Percentiles rank a stretch among this genome's conserved stretches.
Evolutionary conservation across 2,329 filamentous ascomycete species (phyloP).

Genomic region (Apiospora saccharicola): DNA sequence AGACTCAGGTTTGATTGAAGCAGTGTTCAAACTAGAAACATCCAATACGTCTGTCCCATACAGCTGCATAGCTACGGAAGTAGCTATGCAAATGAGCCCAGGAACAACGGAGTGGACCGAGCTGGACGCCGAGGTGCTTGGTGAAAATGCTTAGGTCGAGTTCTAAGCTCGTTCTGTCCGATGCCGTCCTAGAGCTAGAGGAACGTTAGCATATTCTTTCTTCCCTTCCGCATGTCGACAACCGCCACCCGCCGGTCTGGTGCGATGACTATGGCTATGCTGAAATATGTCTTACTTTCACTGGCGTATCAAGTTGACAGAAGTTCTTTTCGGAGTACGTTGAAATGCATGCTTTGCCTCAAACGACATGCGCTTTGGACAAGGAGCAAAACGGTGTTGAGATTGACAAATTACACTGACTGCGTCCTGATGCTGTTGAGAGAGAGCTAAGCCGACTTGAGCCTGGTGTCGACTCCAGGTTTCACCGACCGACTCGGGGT

Average conservation of each 20-base stretch:
- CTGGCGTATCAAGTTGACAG: background rate
- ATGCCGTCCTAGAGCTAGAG: background rate
- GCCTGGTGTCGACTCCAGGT: conserved; percentile 16
- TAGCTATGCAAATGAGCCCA: background rate
- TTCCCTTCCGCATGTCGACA: background rate
- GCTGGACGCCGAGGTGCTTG: background rate
- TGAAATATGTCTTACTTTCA: background rate
- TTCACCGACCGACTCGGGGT: conserved; percentile 9
- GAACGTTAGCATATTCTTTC: background rate
- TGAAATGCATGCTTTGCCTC: background rate
- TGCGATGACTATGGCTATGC: background rate
- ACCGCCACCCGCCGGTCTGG: conserved; percentile 1
- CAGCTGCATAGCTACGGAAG: background rate
- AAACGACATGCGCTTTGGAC: background rate
- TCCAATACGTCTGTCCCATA: background rate
- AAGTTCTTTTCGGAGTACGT: background rate
- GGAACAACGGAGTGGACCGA: background rate
- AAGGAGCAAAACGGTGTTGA: background rate
- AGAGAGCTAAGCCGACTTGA: conserved; percentile 16
- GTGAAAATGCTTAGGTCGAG: background rate
- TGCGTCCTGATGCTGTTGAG: background rate
- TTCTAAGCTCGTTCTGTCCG: background rate
- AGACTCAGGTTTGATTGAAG: background rate
- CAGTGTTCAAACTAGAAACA: background rate
- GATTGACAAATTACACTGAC: background rate